A percentile compares a stretch with the other conserved stretches of the same genome.
Conservation (phyloP, 2,329 filamentous ascomycete genomes). For the Verticillium klebahnii region DNA sequence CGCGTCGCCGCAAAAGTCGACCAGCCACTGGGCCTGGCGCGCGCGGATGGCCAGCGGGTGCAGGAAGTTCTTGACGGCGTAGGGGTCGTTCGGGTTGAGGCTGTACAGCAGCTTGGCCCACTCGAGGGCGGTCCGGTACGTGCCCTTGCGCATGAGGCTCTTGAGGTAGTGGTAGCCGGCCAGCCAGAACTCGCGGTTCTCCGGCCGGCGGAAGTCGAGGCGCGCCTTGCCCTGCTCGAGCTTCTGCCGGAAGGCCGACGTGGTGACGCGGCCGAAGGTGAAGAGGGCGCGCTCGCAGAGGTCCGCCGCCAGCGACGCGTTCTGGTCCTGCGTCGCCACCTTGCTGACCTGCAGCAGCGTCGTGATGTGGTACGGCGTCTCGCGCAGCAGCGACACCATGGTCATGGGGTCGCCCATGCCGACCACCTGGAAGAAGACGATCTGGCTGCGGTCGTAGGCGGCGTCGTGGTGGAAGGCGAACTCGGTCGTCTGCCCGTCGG, state of each 20-base stretch:
- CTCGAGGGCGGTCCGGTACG: slow-evolving; percentile 87
- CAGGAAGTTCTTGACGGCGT: slow-evolving; percentile 73
- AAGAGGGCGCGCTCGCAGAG: slow-evolving; percentile 89
- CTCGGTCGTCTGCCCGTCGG: slow-evolving; percentile 53
- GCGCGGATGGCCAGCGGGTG: slow-evolving; percentile 83
- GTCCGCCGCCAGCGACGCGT: slow-evolving; percentile 80
- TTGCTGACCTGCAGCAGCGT: slow-evolving; percentile 91
- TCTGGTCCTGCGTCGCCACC: slow-evolving; percentile 86
- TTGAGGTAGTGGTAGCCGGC: slow-evolving; percentile 84
- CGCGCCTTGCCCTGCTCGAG: slow-evolving; percentile 74
- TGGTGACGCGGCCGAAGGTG: slow-evolving; percentile 82
- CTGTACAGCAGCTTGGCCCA: slow-evolving; percentile 84
- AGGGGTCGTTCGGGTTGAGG: slow-evolving; percentile 74
- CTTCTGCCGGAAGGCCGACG: slow-evolving; percentile 74
- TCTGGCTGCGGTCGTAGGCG: slow-evolving; percentile 70
- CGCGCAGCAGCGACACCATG: slow-evolving; percentile 66
- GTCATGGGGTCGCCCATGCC: slow-evolving; percentile 78
- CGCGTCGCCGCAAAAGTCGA: slow-evolving; percentile 58
- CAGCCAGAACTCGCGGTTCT: slow-evolving; percentile 91
- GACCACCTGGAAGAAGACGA: slow-evolving; percentile 73
- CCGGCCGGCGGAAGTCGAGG: slow-evolving; percentile 73
- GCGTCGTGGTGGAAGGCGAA: slow-evolving; percentile 75
- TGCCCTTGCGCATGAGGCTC: slow-evolving; percentile 84
- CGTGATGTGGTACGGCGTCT: slow-evolving; percentile 75
- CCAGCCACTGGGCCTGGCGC: slow-evolving; percentile 68